Conservation (phyloP, 352 stramenopile species). For the Blastocystis sp. region DNA sequence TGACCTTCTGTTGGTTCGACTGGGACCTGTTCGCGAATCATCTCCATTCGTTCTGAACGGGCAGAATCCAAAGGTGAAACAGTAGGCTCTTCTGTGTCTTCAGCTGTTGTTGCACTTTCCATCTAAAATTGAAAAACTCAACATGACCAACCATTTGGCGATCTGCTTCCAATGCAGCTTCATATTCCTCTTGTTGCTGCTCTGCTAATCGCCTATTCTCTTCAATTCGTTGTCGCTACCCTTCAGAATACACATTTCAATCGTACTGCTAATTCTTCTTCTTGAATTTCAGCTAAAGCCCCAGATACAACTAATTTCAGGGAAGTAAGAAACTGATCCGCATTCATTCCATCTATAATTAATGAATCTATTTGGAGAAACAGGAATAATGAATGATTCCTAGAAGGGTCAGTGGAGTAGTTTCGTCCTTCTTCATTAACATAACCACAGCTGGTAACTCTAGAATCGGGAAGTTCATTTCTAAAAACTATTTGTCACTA, state of each 20-base stretch:
- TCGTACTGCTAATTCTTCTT: constrained; percentile 1
- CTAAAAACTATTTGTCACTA: not conserved
- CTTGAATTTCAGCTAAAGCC: not conserved
- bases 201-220: constrained; percentile 26
- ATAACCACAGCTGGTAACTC: constrained; percentile 39
- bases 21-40: constrained; percentile 16
- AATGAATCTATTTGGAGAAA: not conserved
- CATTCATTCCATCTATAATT: not conserved
- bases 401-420: not conserved
- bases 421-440: constrained; percentile 20
- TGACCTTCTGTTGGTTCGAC: not conserved
- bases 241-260: not conserved
- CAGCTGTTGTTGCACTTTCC: not conserved
- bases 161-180: constrained; percentile 33
- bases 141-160: not conserved
- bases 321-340: not conserved
- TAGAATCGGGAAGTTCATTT: constrained; percentile 3
- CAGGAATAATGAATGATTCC: not conserved
- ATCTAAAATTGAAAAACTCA: not conserved
- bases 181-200: constrained; percentile 37
- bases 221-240: constrained; percentile 27
- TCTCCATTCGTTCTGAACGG: constrained; percentile 15
- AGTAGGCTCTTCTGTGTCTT: not conserved
- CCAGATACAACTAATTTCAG: not conserved
- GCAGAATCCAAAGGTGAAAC: not conserved